Base-by-base conservation (phyloP, 1,284 basidiomycete genomes). In the Schizopora paradoxa region DNA sequence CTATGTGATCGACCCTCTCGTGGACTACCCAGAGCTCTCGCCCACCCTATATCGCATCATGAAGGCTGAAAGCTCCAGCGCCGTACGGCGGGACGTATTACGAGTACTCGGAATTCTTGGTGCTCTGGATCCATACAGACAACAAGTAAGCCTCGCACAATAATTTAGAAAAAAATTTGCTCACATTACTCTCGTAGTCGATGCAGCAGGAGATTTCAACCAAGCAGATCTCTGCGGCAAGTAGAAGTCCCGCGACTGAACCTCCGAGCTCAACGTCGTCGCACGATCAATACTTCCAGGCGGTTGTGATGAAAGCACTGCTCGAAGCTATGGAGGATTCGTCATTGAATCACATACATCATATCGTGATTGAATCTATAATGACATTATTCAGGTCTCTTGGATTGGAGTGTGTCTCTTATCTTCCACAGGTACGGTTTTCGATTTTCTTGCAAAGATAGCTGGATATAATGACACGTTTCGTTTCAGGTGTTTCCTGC, bases 381-480 rank as follows among this genome's bases (percentile, higher is more conserved):
- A 99, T 99, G 91, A 91, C 94, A 50, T 98, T 99, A 53, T 99
- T 99, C 77, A 93, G 95, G 66, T 98, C 94, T 0, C 93, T 99
- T 62, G 91, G 96, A 6, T 69, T 99, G 58, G 93, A 94, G 72
- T 98, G 94, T 63, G 94, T 97, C 23, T 82, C 90, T 4, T 99
- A 97, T 69, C 68, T 99, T 26, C 91, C 95, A 35, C 91, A 95
- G 73, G 91, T 91, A 58, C 3, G 41, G n/a, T n/a, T n/a, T n/a
- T n/a, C n/a, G n/a, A n/a, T 29, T 29, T 37, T 26, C 16, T 7
- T 19, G 16, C 4, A 32, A 19, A 29, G 41, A 37, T 27, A 6
- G 22, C 25, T 31, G n/a, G 31, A 7, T 22, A 14, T 26, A 18
- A 22, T 19, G 37, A 35, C 47, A 32, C 52, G 36, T 52, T 21